Evolutionary conservation across 2,329 filamentous ascomycete genomes (phyloP).

Genomic region (Pestalotiopsis sp.): DNA sequence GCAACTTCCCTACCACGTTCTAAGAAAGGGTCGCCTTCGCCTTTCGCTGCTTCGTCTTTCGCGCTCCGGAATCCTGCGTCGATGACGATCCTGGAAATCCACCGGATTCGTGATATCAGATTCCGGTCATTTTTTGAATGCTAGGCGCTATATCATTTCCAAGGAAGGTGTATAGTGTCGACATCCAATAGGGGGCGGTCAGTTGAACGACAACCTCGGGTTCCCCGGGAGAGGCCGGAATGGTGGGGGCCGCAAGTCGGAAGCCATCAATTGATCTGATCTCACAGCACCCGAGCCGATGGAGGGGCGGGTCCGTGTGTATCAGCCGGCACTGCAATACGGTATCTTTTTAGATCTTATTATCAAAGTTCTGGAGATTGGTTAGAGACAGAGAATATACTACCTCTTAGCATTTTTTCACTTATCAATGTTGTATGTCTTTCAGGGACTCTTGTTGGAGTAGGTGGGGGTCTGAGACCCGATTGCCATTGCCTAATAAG

Average conservation of each 20-base stretch:
- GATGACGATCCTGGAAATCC: neutral
- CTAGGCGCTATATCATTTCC: neutral
- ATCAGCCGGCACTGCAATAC: neutral
- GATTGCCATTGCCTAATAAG: neutral
- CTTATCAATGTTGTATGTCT: no score
- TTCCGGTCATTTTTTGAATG: neutral
- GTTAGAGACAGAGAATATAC: neutral
- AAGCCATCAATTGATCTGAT: neutral
- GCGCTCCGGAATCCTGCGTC: neutral
- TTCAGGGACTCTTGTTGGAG: neutral
- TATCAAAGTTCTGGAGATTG: neutral
- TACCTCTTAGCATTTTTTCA: neutral
- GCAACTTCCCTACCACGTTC: constrained; percentile 57
- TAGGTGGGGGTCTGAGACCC: neutral
- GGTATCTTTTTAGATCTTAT: neutral
- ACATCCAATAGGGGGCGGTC: neutral
- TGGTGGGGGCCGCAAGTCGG: neutral
- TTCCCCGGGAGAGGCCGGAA: neutral
- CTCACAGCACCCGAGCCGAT: neutral
- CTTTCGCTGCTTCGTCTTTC: neutral
- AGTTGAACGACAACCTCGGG: neutral
- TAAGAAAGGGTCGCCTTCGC: constrained; percentile 28
- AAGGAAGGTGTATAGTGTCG: neutral
- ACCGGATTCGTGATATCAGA: neutral
- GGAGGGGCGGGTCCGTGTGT: neutral